Base-by-base conservation (phyloP, 1,284 basidiomycete species). In the Rhodotorula sp. region DNA sequence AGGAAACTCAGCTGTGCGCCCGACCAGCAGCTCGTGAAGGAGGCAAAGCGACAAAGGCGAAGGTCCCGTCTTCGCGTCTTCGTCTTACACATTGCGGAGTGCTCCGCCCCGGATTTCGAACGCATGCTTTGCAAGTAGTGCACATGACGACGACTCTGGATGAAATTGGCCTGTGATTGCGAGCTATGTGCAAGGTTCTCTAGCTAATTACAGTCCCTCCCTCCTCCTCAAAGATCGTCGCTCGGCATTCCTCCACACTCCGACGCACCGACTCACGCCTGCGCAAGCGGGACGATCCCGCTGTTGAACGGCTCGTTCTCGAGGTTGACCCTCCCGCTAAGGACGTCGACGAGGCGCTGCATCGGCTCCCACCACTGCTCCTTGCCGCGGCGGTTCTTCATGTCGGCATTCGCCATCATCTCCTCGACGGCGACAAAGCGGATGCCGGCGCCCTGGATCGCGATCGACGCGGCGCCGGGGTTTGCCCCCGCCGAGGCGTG, bases 331-430 rank as follows among this genome's bases (percentile, higher is more conserved):
- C 69, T 32, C 3, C 72, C 74, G 25, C 59, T 57, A 37, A 77
- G 64, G 27, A 70, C 64, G 37, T 75, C 76, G 44, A 77, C 70
- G 56, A 77, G 53, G 12, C 65, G 84, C 79, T 88, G 90, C 72
- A 90, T 81, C 32, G 84, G 84, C 41, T 81, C 82, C 97, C 96
- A 99, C 93, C 94, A 96, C 64, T 85, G 83, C 48, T 85, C 83
- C 82, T 88, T 91, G 1, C 93, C 94, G 73, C 93, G 83, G 69
- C 96, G 85, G 81, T 94, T 89, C 84, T 88, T 88, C 89, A 96
- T 91, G 82, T 99, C 95, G 34, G 95, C 92, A 66, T 92, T 88
- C 72, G 84, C 83, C 63, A 91, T 84, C 87, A 98, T 92, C 77
- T 93, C 91, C 73, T 87, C 85, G 71, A 94, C 90, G 0, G 90